These are phyloP conservation scores for Aphanomyces stellatus DNA, from an alignment of 352 stramenopile genomes.

Conservation along the genomic window DNA sequence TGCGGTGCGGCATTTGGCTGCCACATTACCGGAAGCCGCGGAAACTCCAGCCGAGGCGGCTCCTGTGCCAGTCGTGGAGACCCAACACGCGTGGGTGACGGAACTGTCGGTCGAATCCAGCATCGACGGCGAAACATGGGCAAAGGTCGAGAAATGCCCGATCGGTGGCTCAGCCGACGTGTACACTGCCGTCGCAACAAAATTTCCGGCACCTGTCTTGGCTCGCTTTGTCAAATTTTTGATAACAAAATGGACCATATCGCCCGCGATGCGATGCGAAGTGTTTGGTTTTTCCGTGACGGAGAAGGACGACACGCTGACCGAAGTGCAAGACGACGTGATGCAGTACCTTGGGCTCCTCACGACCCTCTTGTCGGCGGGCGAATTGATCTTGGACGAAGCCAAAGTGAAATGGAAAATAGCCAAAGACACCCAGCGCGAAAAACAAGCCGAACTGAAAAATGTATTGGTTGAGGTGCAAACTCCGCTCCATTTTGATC, in stretches of 20 bases:
- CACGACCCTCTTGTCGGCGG: constrained; percentile 41
- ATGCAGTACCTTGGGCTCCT: constrained; percentile 38
- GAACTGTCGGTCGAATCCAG: constrained; percentile 49
- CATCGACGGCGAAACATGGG: constrained; percentile 54
- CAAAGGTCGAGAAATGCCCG: constrained; percentile 28
- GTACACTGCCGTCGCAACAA: background rate
- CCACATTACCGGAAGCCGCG: background rate
- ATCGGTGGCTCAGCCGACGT: constrained; percentile 24
- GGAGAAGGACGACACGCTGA: constrained; percentile 37
- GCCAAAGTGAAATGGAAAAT: constrained; percentile 62
- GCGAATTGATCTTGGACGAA: constrained; percentile 50
- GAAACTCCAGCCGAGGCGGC: background rate
- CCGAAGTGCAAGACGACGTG: constrained; percentile 25
- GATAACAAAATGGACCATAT: constrained; percentile 52
- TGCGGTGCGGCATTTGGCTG: background rate
- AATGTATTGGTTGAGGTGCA: constrained; percentile 40
- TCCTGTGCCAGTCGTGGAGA: background rate
- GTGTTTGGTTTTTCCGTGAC: constrained; percentile 48
- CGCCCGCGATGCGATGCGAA: constrained; percentile 55
- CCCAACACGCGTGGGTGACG: constrained; percentile 38
- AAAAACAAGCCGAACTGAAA: constrained; percentile 69
- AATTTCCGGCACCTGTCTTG: background rate
- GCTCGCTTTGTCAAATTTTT: constrained; percentile 57
- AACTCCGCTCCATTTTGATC: background rate
- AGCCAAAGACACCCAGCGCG: constrained; percentile 58